Evolutionary conservation across 768 basidiomycete genomes (phyloP), one percentile per base, ranked within the genome.

Genomic region (Boletus vermiculosoides): DNA sequence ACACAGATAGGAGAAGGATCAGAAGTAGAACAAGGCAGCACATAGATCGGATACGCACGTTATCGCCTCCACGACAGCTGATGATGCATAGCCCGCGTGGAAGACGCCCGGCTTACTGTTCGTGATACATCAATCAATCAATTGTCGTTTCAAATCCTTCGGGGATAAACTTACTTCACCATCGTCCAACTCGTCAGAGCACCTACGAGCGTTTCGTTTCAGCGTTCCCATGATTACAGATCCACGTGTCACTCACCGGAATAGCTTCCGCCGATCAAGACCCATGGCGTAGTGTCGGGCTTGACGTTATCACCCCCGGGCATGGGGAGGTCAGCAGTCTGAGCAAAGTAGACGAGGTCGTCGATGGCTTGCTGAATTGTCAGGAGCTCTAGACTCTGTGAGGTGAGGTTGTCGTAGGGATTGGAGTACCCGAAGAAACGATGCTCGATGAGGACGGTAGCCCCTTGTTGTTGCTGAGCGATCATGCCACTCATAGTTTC

Each of bases 371-470:
- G 88, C 66, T 88, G 84, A 46, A 90, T 79, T 1, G 86, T 89
- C 66, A 85, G 85, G 13, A 82, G 61, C 45, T 73, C 70, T 44
- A 90, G 72, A 64, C 84, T 88, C 62, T 78, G 69, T 31, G 79
- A 80, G 34, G 75, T 80, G 28, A 90, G 78, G 66, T 89, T 78
- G 20, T 79, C 73, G 47, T 77, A 79, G 5, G 88, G 88, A 66
- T 88, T 91, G 55, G 87, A 90, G n/a, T 80, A 71, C 15, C 88
- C 88, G 59, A 84, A 90, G 76, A 85, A 91, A 23, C 89, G 79
- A 64, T 90, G 88, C 63, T 90, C 88, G 25, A 89, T 58, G 30
- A 89, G 73, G 59, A 90, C 74, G 6, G 81, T 78, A 18, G 82
- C 82, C 22, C 84, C 88, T 36, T 80, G 80, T 55, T 87, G 76